phyloP scores from a whole-genome alignment of 345 rosid genomes.

The Eucalyptus sp. region DNA sequence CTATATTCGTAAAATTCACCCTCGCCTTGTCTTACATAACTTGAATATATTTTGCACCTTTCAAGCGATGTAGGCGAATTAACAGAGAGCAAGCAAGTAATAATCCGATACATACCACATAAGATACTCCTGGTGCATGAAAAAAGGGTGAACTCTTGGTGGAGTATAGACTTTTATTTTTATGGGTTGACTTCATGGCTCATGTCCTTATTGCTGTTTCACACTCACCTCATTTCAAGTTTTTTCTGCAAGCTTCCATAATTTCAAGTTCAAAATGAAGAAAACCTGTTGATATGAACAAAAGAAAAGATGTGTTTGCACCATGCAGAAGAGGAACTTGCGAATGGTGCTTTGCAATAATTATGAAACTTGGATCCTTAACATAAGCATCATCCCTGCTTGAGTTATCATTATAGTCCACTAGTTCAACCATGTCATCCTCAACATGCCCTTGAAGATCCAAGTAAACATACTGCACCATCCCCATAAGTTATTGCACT shows the following conservation, averaged over 20 bases:
- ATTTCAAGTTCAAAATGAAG: neutral
- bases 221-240: slow-evolving; percentile 50
- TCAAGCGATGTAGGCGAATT: neutral
- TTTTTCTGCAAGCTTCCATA: slow-evolving; percentile 4
- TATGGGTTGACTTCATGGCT: slow-evolving; percentile 57
- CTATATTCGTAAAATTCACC: neutral
- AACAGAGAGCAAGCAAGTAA: neutral
- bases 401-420: slow-evolving; percentile 18
- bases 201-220: slow-evolving; percentile 69
- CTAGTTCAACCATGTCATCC: slow-evolving; percentile 59
- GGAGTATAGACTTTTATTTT: slow-evolving; percentile 83
- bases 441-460: slow-evolving; percentile 57
- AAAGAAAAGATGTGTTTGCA: neutral
- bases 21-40: neutral
- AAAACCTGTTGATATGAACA: neutral
- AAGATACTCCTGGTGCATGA: slow-evolving; percentile 83
- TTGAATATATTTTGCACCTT: neutral
- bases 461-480: slow-evolving; percentile 65
- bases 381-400: slow-evolving; percentile 25
- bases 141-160: slow-evolving; percentile 70
- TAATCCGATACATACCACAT: slow-evolving; percentile 31
- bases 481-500: neutral
- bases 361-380: slow-evolving; percentile 32
- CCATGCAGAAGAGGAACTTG: slow-evolving; percentile 12
- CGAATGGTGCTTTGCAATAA: slow-evolving; percentile 59